phyloP scores from a whole-genome alignment of 2,329 filamentous ascomycete species.

The Fusarium sp. region DNA sequence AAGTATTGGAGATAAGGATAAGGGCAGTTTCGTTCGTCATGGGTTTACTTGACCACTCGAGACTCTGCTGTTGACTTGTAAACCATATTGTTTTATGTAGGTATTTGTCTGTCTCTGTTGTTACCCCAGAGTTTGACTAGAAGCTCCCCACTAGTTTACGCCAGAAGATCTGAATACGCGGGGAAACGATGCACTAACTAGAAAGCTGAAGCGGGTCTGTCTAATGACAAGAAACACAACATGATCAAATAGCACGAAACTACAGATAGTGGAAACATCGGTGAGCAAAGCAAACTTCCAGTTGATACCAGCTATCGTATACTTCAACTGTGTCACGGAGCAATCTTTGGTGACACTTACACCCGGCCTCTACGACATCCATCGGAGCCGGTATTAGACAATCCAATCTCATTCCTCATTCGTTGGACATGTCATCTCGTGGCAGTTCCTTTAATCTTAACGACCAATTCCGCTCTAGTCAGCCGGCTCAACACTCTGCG shows the following conservation, averaged over 20 bases:
- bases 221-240: neutral
- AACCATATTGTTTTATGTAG: neutral
- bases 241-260: neutral
- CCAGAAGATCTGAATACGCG: slow-evolving; percentile 18
- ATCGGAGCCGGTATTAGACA: slow-evolving; percentile 11
- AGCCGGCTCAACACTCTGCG: slow-evolving; percentile 48
- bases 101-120: neutral
- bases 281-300: neutral
- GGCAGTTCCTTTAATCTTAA: neutral
- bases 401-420: slow-evolving; percentile 1
- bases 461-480: slow-evolving; percentile 50
- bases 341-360: neutral
- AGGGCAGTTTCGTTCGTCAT: rapidly evolving
- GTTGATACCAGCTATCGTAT: neutral
- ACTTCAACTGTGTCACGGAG: neutral
- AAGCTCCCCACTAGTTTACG: slow-evolving; percentile 25
- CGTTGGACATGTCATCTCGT: neutral
- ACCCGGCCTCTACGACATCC: slow-evolving; percentile 22
- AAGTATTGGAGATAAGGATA: neutral
- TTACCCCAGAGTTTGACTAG: slow-evolving; percentile 17
- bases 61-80: neutral
- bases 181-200: slow-evolving; percentile 23
- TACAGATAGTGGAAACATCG: neutral
- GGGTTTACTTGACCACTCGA: neutral
- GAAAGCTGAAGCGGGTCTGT: slow-evolving; percentile 22